Percentiles rank a stretch among this genome's conserved stretches.
phyloP scores from a whole-genome alignment of 2,329 filamentous ascomycete genomes.

The Aspergillus sp. region DNA sequence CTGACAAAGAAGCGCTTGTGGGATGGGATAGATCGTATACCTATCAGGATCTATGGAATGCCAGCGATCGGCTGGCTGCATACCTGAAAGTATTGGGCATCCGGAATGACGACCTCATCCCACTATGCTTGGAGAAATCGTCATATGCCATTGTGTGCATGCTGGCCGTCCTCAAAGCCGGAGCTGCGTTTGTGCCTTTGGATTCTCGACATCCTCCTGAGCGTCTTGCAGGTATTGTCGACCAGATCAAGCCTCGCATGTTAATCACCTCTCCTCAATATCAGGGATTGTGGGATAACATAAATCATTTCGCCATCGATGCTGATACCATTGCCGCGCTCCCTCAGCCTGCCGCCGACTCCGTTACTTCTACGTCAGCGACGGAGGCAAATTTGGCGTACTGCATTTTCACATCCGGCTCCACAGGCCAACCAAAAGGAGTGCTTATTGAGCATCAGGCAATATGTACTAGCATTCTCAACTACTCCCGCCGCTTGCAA shows the following conservation, averaged over 20 bases:
- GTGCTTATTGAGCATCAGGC: conserved; percentile 16
- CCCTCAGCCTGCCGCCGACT: not conserved
- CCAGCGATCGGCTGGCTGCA: conserved; percentile 29
- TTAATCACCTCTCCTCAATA: not conserved
- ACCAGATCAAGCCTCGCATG: not conserved
- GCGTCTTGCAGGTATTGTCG: not conserved
- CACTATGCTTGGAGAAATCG: conserved; percentile 27
- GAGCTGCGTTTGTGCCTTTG: conserved; percentile 25
- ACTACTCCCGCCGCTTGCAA: not conserved
- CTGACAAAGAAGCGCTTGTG: too few relatives aligned
- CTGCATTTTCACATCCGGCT: conserved; percentile 21
- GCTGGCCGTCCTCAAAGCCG: conserved; percentile 25
- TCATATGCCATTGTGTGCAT: conserved; percentile 23
- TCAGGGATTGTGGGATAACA: not conserved
- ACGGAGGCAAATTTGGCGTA: conserved; percentile 7
- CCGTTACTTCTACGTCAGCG: not conserved
- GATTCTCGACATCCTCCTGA: conserved; percentile 20
- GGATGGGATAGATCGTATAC: conserved; percentile 26
- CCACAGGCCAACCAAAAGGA: conserved; percentile 21
- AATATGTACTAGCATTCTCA: not conserved
- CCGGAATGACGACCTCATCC: conserved; percentile 21
- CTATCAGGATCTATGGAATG: conserved; percentile 26
- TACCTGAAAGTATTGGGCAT: conserved; percentile 29
- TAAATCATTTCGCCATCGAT: too few relatives aligned
- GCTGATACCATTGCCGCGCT: not conserved